These are phyloP conservation scores for Annona squamosa DNA, from an alignment of 164 flowering plant species.

Conservation along the genomic window DNA sequence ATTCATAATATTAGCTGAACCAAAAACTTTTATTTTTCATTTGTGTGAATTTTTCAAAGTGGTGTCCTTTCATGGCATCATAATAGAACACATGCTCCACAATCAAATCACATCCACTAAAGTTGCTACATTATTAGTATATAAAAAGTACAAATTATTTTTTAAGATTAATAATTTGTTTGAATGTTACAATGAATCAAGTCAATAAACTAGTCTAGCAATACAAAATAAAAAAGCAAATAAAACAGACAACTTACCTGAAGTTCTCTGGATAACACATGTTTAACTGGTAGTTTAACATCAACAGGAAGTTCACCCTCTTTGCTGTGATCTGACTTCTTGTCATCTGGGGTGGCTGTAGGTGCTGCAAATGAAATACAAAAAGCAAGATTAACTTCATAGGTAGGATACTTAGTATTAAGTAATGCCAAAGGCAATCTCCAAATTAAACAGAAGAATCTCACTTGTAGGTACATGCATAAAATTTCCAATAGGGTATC, in stretches of 20 bases:
- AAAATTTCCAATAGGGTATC: no score
- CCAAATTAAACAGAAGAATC: neutral
- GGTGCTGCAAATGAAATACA: constrained; percentile 30
- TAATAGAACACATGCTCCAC: no score
- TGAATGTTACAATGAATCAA: no score
- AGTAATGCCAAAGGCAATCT: neutral
- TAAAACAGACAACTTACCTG: constrained; percentile 40
- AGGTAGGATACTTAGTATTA: neutral
- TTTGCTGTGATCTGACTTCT: constrained; percentile 43
- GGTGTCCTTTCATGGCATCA: no score
- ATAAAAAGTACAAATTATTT: no score
- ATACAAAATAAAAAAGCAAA: neutral
- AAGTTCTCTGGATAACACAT: constrained; percentile 84
- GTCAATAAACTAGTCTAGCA: neutral
- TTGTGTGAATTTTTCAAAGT: no score
- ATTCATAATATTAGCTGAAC: no score
- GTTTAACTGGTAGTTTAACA: constrained; percentile 78
- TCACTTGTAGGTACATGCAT: neutral
- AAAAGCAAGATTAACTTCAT: constrained; percentile 6
- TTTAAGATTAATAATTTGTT: no score
- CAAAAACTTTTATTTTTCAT: no score
- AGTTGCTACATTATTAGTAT: no score
- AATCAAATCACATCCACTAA: no score
- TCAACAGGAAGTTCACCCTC: constrained; percentile 72
- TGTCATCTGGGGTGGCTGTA: constrained; percentile 51